These are phyloP conservation scores for Trichoderma koningii DNA, from an alignment of 2,329 filamentous ascomycete species.

Conservation along the genomic window DNA sequence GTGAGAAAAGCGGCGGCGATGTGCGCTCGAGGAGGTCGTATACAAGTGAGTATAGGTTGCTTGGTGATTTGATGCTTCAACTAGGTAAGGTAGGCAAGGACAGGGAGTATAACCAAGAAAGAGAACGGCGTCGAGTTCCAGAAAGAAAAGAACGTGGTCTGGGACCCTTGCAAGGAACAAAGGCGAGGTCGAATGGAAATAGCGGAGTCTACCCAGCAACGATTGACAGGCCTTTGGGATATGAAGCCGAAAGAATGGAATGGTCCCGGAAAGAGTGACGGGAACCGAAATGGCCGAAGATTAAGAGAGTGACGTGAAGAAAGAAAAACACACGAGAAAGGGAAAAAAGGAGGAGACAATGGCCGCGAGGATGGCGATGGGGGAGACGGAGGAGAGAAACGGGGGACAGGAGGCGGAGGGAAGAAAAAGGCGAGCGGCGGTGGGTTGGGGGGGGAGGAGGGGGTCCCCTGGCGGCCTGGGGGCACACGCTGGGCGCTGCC, in stretches of 20 bases:
- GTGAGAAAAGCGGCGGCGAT: slow-evolving; percentile 2
- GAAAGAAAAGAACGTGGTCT: slow-evolving; percentile 35
- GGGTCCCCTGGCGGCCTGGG: slow-evolving; percentile 24
- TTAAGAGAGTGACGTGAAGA: slow-evolving; percentile 57
- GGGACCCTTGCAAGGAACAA: slow-evolving; percentile 31
- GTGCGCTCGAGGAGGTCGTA: slow-evolving; percentile 11
- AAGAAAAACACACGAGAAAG: slow-evolving; percentile 43
- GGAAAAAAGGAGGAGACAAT: slow-evolving; percentile 40
- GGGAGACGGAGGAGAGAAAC: slow-evolving; percentile 41
- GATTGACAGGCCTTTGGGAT: slow-evolving; percentile 31
- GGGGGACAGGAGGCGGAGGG: slow-evolving; percentile 38
- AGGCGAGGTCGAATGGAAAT: slow-evolving; percentile 28
- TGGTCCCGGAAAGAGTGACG: slow-evolving; percentile 56
- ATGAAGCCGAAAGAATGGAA: slow-evolving; percentile 47
- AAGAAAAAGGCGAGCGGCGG: slow-evolving; percentile 28
- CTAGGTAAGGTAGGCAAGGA: slow-evolving; percentile 13
- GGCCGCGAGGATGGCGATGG: slow-evolving; percentile 40
- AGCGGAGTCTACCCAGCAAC: slow-evolving; percentile 25
- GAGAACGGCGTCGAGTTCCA: slow-evolving; percentile 27
- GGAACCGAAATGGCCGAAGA: slow-evolving; percentile 47
- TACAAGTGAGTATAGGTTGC: not conserved
- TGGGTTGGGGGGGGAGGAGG: slow-evolving; percentile 19
- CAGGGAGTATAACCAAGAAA: slow-evolving; percentile 27
- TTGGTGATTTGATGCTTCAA: slow-evolving; percentile 12
- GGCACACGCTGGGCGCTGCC: slow-evolving; percentile 19